A percentile compares a stretch with the other conserved stretches of the same genome.
Evolutionary conservation across 352 stramenopile genomes (phyloP).

Genomic region (Globisporangium irregulare): DNA sequence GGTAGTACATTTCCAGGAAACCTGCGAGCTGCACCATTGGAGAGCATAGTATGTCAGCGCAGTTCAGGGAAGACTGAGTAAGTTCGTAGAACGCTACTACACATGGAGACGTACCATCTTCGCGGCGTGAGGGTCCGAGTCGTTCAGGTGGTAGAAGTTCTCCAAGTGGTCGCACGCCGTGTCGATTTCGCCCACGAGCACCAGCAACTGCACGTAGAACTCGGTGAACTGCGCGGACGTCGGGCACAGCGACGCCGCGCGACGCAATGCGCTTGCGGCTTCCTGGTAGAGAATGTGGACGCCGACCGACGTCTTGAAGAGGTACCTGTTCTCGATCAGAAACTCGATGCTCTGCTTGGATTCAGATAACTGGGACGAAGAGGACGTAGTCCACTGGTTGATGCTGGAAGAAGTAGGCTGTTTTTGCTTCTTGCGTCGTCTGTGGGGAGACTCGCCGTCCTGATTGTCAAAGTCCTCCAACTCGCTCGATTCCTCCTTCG

Average conservation of each 20-base stretch:
- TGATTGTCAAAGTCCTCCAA: background rate
- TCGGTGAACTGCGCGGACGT: slow-evolving; percentile 63
- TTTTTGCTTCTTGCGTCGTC: background rate
- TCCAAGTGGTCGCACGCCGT: slow-evolving; percentile 72
- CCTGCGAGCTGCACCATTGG: slow-evolving; percentile 25
- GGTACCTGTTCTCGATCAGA: slow-evolving; percentile 52
- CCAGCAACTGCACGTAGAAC: slow-evolving; percentile 70
- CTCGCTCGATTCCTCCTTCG: background rate
- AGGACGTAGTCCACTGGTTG: slow-evolving; percentile 1
- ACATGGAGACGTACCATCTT: slow-evolving; percentile 44
- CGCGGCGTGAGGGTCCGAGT: slow-evolving; percentile 51
- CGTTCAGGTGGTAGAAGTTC: slow-evolving; percentile 60
- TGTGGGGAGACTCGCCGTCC: slow-evolving; percentile 4
- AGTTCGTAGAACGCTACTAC: background rate
- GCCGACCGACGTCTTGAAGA: slow-evolving; percentile 66
- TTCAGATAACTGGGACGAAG: background rate
- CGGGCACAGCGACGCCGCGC: slow-evolving; percentile 54
- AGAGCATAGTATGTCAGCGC: background rate
- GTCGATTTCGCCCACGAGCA: slow-evolving; percentile 55
- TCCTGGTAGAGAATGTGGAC: slow-evolving; percentile 76
- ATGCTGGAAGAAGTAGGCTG: background rate
- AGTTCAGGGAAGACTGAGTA: no score
- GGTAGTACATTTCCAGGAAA: slow-evolving; percentile 48
- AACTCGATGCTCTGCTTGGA: slow-evolving; percentile 30
- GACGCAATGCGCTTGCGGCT: slow-evolving; percentile 45